Percentiles rank a stretch among this genome's conserved stretches.
phyloP scores from a whole-genome alignment of 2,329 filamentous ascomycete species.

The Pseudopithomyces chartarum region DNA sequence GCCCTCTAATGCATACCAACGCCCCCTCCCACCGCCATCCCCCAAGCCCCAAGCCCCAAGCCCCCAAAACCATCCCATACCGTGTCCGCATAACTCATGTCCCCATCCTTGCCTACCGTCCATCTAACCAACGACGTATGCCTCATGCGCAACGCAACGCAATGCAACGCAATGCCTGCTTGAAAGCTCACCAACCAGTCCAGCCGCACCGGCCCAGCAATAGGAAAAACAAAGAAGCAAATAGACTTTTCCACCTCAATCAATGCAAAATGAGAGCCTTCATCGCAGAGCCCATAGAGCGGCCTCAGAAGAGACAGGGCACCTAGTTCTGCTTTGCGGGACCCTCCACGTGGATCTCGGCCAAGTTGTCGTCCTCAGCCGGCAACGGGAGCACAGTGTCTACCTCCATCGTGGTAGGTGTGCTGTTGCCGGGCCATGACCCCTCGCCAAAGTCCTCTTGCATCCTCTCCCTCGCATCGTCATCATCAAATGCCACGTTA shows the following conservation, averaged over 20 bases:
- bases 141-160: background rate
- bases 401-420: constrained; percentile 20
- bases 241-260: background rate
- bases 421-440: constrained; percentile 19
- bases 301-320: background rate
- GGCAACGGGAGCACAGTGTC: constrained; percentile 15
- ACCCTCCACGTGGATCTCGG: constrained; percentile 23
- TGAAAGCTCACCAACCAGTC: background rate
- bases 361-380: constrained; percentile 26
- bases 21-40: too few species aligned
- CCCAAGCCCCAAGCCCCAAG: too few species aligned
- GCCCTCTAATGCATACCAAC: too few species aligned
- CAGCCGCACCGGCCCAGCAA: background rate
- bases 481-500: constrained; percentile 27
- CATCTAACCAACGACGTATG: background rate
- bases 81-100: background rate
- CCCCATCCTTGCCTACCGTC: background rate
- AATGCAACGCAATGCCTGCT: constrained; percentile 2
- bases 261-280: background rate
- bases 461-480: constrained; percentile 24
- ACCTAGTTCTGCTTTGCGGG: constrained; percentile 4
- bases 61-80: too few species aligned
- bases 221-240: background rate
- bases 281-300: background rate
- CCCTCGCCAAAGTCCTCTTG: constrained; percentile 42